Percentiles rank a stretch among this genome's conserved stretches.
phyloP scores from a whole-genome alignment of 1,139 yeast genomes.

The Pneumocystis canis region DNA sequence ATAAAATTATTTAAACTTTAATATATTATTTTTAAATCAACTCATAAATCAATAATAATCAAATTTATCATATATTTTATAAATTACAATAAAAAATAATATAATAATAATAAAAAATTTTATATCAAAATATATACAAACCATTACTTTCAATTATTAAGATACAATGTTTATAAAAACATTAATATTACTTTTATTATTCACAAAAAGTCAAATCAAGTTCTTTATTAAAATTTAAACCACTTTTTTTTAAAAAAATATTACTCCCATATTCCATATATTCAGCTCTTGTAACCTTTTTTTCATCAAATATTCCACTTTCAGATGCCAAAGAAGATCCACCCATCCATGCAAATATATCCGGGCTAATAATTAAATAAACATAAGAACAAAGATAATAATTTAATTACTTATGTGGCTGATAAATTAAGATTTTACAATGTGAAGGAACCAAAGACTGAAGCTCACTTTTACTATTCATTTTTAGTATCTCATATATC shows the following conservation, averaged over 20 bases:
- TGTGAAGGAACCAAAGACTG: slow-evolving; percentile 24
- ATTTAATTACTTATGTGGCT: slow-evolving; percentile 25
- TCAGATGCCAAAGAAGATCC: slow-evolving; percentile 38
- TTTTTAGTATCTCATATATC: slow-evolving; percentile 1
- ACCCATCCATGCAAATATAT: slow-evolving; percentile 41
- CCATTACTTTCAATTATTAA: background rate
- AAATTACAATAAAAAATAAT: background rate
- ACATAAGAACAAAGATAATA: background rate
- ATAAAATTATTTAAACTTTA: background rate
- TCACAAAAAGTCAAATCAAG: background rate
- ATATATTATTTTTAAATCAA: background rate
- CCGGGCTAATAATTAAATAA: slow-evolving; percentile 19
- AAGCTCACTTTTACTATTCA: slow-evolving; percentile 20
- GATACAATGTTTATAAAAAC: background rate
- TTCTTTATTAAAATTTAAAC: background rate
- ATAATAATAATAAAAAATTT: background rate
- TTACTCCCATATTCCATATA: slow-evolving; percentile 62
- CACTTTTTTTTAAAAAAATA: slow-evolving; percentile 1
- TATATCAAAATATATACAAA: background rate
- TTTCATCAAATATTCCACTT: slow-evolving; percentile 36
- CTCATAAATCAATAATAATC: too few relatives aligned
- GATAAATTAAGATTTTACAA: slow-evolving; percentile 34
- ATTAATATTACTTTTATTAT: background rate
- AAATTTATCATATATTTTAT: too few relatives aligned
- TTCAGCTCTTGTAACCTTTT: slow-evolving; percentile 58